These are phyloP conservation scores for Zymoseptoria ardabiliae DNA, from an alignment of 2,329 filamentous ascomycete species.

Conservation along the genomic window DNA sequence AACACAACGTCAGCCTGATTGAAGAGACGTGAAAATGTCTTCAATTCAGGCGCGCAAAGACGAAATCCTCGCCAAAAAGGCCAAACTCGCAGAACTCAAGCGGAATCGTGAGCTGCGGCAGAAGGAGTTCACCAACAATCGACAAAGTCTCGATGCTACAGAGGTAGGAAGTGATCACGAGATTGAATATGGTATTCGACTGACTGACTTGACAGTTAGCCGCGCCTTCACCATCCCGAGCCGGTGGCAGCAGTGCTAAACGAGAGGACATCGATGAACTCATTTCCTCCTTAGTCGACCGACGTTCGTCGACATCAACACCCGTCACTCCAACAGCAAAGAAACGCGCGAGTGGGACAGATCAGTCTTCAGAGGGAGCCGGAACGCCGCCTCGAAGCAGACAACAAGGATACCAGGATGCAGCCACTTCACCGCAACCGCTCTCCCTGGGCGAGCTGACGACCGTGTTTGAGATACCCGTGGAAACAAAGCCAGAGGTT, in stretches of 20 bases:
- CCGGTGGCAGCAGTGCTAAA: slow-evolving; percentile 43
- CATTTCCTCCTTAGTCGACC: slow-evolving; percentile 74
- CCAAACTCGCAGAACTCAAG: slow-evolving; percentile 93
- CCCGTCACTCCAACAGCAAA: slow-evolving; percentile 22
- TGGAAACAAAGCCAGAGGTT: slow-evolving; percentile 59
- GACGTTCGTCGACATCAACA: slow-evolving; percentile 35
- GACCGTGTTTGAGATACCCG: slow-evolving; percentile 73
- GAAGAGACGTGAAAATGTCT: slow-evolving; percentile 19
- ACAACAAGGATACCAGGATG: slow-evolving; percentile 24
- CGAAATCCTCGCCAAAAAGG: slow-evolving; percentile 94
- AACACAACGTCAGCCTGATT: neutral
- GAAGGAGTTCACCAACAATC: slow-evolving; percentile 63
- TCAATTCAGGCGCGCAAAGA: slow-evolving; percentile 67
- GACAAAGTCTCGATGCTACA: slow-evolving; percentile 59
- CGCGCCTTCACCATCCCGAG: slow-evolving; percentile 62
- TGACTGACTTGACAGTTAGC: slow-evolving; percentile 47
- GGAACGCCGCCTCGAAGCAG: slow-evolving; percentile 22
- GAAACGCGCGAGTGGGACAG: slow-evolving; percentile 21
- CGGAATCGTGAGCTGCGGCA: slow-evolving; percentile 78
- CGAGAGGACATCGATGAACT: slow-evolving; percentile 75
- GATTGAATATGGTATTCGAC: slow-evolving; percentile 1
- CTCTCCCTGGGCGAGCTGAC: slow-evolving; percentile 66
- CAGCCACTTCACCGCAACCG: slow-evolving; percentile 53
- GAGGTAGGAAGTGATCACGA: slow-evolving; percentile 52
- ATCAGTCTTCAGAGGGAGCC: slow-evolving; percentile 18